These are phyloP conservation scores for Phytophthora multivora DNA, from an alignment of 352 stramenopile genomes.

Conservation along the genomic window DNA sequence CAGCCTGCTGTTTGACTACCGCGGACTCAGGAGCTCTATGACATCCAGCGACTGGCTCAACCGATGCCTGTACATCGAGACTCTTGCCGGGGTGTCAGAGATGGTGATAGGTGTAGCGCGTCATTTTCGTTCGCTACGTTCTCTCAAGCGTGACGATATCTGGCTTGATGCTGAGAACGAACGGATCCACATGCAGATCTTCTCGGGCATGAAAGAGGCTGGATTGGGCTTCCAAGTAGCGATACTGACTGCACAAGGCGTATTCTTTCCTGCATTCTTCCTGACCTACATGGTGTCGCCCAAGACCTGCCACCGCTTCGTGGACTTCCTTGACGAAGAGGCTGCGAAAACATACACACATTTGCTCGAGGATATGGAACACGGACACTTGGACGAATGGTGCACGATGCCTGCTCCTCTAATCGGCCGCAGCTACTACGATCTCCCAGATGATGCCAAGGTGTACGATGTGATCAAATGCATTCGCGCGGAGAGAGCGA, in stretches of 20 bases:
- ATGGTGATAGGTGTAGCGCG: conserved; percentile 75
- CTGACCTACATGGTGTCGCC: conserved; percentile 86
- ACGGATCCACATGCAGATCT: conserved; percentile 93
- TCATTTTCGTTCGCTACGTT: conserved; percentile 82
- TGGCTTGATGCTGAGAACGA: conserved; percentile 90
- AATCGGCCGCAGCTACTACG: conserved; percentile 88
- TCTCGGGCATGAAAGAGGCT: conserved; percentile 89
- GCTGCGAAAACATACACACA: conserved; percentile 90
- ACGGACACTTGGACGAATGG: conserved; percentile 79
- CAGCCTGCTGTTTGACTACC: conserved; percentile 55
- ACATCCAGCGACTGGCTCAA: conserved; percentile 66
- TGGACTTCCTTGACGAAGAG: conserved; percentile 93
- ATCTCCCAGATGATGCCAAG: conserved; percentile 74
- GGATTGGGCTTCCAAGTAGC: conserved; percentile 67
- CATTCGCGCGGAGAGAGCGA: conserved; percentile 84
- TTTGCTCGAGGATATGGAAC: conserved; percentile 87
- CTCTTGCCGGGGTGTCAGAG: conserved; percentile 68
- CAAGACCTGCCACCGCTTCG: conserved; percentile 85
- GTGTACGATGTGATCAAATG: conserved; percentile 86
- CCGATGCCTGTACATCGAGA: conserved; percentile 81
- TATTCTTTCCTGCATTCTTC: conserved; percentile 88
- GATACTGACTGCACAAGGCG: conserved; percentile 81
- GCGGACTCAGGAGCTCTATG: conserved; percentile 55
- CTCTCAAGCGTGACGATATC: conserved; percentile 65
- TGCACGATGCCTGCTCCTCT: conserved; percentile 50